A percentile compares a stretch with the other conserved stretches of the same genome.
Evolutionary conservation across 1,139 yeast genomes (phyloP).

Genomic region (Pichia sp.): DNA sequence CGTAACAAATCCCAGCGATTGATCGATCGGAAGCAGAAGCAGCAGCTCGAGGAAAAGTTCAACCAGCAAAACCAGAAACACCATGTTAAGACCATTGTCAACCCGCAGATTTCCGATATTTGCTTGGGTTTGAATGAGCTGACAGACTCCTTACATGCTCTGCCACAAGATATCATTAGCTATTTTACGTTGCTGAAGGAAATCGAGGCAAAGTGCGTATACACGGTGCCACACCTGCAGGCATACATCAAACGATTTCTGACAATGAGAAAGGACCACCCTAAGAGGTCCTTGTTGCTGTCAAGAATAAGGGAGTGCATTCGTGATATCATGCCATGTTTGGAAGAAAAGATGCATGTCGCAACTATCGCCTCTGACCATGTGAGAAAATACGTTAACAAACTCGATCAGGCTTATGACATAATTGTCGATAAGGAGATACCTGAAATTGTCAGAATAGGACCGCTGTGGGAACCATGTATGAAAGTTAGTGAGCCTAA

Average conservation of each 20-base stretch:
- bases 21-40: conserved; percentile 33
- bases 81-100: conserved; percentile 1
- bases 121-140: conserved; percentile 90
- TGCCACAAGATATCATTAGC: conserved; percentile 78
- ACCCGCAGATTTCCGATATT: conserved; percentile 35
- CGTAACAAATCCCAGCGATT: conserved; percentile 49
- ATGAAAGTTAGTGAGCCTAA: conserved; percentile 53
- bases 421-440: conserved; percentile 71
- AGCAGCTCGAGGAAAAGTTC: conserved; percentile 2
- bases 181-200: conserved; percentile 87
- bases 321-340: conserved; percentile 80
- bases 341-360: conserved; percentile 97
- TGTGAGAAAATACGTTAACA: conserved; percentile 59
- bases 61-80: conserved; percentile 19
- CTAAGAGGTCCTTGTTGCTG: conserved; percentile 34
- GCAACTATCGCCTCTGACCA: conserved; percentile 87
- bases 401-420: conserved; percentile 78
- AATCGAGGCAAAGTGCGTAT: conserved; percentile 89
- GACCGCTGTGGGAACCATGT: conserved; percentile 89
- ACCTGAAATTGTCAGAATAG: conserved; percentile 59
- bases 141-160: conserved; percentile 85
- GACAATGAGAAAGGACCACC: conserved; percentile 37
- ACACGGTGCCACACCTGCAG: conserved; percentile 65
- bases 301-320: conserved; percentile 39
- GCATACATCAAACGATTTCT: conserved; percentile 55